These are phyloP conservation scores for Suillus luteus DNA, from an alignment of 768 basidiomycete genomes.

Conservation along the genomic window DNA sequence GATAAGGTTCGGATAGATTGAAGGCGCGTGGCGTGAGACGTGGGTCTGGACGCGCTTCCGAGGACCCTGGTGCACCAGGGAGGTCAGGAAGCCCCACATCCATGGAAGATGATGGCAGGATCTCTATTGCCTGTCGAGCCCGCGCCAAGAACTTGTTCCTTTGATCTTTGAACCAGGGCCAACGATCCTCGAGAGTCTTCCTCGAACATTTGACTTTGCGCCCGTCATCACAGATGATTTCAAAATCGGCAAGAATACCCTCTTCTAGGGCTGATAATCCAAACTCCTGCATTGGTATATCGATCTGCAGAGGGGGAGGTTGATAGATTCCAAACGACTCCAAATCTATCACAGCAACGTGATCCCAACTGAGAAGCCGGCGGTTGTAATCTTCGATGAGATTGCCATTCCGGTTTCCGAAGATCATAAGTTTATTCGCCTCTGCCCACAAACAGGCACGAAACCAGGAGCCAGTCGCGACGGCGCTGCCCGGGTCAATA, in stretches of 20 bases:
- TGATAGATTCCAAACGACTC: conserved; percentile 97
- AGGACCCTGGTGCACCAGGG: conserved; percentile 49
- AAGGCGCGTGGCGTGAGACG: conserved; percentile 79
- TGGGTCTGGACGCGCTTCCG: conserved; percentile 67
- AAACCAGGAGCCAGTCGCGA: conserved; percentile 93
- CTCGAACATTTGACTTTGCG: conserved; percentile 81
- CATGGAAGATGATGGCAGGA: conserved; percentile 60
- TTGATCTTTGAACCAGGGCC: conserved; percentile 93
- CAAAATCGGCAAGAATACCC: conserved; percentile 82
- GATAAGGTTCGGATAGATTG: conserved; percentile 84
- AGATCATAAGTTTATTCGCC: conserved; percentile 83
- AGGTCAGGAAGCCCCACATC: conserved; percentile 65
- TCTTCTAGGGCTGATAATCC: conserved; percentile 86
- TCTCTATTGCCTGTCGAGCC: conserved; percentile 57
- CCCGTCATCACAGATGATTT: conserved; percentile 90
- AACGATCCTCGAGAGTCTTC: conserved; percentile 83
- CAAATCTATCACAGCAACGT: conserved; percentile 86
- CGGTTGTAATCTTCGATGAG: conserved; percentile 93
- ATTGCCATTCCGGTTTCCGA: conserved; percentile 87
- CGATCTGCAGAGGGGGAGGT: conserved; percentile 67
- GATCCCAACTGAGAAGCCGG: conserved; percentile 87
- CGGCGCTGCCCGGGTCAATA: conserved; percentile 84
- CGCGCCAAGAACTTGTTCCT: conserved; percentile 57
- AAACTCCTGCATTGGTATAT: conserved; percentile 77
- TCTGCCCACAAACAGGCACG: conserved; percentile 87